Base-by-base conservation (phyloP, 768 basidiomycete genomes). In the Phanerochaete carnosa region DNA sequence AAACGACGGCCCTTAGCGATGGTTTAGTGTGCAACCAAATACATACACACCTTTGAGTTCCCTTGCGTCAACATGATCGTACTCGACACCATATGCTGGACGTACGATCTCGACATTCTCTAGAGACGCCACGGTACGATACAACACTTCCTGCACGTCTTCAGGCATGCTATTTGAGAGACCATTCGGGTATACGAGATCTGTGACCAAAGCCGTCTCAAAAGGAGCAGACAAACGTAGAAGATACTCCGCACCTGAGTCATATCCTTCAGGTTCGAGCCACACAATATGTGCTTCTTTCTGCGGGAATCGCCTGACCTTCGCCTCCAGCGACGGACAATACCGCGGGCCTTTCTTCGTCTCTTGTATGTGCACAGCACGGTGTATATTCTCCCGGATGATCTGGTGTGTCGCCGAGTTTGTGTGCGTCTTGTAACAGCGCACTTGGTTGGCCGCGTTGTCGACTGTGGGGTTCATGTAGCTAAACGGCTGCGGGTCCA, bases 81-180 rank as follows among this genome's bases (percentile, higher is more conserved):
- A 96, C 70, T 96, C 93, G 32, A 96, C 92, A 2, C 94, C 94
- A 74, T 95, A 96, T 0, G 92, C 94, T 1, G 94, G 94, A 65
- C 81, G 76, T 3, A 91, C 82, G 80, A 96, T 89, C 68, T 88
- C 83, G 29, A 88, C 94, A 28, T 89, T 86, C 73, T 95, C 92
- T 28, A 96, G 76, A 0, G 94, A 94, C 1, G 86, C 87, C 39
- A 96, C 85, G 0, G 92, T 92, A 13, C 88, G 86, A 75, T 95
- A 84, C 84, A 96, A 86, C 4, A 80, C 71, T 66, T 91, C 87
- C 71, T 96, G 94, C 0, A 90, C 74, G 60, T 95, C 94, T 70
- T 90, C 89, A 0, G 94, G 92, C 65, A 96, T 80, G 58, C 91
- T 92, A 68, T 89, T 90, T 1, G 93, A 95, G 16, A 96, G 80